phyloP scores from a whole-genome alignment of 108 stramenopile genomes.

The Pseudonitzschia multistriata region DNA sequence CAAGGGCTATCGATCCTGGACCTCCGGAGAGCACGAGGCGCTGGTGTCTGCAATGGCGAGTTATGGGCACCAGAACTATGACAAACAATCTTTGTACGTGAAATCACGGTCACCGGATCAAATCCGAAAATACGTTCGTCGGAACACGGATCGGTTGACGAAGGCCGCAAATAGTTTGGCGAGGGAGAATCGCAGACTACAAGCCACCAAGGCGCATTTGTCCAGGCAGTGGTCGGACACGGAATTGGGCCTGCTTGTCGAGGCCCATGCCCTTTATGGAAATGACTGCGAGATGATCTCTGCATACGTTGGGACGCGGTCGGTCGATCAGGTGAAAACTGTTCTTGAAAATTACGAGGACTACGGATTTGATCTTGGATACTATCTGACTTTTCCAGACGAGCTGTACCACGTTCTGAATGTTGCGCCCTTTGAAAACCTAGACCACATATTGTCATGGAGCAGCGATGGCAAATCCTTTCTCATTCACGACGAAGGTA shows the following conservation, averaged over 20 bases:
- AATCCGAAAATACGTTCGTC: not conserved
- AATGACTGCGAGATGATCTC: not conserved
- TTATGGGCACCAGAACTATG: not conserved
- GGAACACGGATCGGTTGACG: not conserved
- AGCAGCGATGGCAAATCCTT: not conserved
- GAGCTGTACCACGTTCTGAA: slow-evolving; percentile 13
- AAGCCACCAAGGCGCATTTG: not conserved
- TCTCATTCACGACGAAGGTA: slow-evolving; percentile 5
- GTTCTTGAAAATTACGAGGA: not conserved
- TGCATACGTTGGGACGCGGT: not conserved
- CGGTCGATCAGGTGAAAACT: not conserved
- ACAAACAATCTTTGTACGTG: not conserved
- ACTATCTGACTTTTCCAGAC: not conserved
- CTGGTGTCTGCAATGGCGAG: not conserved
- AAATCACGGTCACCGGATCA: not conserved
- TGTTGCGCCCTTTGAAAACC: not conserved
- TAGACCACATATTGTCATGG: slow-evolving; percentile 7
- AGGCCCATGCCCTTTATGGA: not conserved
- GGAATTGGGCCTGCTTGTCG: not conserved
- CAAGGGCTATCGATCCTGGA: not conserved
- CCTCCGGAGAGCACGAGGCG: not conserved
- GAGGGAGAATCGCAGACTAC: not conserved
- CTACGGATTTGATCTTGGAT: slow-evolving; percentile 3
- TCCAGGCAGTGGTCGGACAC: not conserved
- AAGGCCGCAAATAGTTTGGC: not conserved